Evolutionary conservation across 2,329 filamentous ascomycete species (phyloP), one percentile per base, ranked within the genome.

Genomic region (Botrytis fabae): DNA sequence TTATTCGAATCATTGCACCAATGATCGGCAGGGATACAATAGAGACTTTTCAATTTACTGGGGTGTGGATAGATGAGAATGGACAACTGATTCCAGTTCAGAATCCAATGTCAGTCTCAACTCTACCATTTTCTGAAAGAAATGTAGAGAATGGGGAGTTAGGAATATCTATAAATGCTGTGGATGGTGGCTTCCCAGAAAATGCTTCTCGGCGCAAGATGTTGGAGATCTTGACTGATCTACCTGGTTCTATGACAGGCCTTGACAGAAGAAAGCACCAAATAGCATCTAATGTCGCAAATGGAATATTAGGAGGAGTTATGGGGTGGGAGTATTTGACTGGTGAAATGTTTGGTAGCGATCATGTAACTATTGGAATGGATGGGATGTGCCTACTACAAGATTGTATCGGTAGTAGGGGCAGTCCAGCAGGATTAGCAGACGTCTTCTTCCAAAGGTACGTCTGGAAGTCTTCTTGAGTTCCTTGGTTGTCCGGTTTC

Each of bases 311-410:
- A 6, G 69, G 75, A 14, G 76, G 77, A 35, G 77, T 78, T 1
- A 80, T 78, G 74, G 80, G 80, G 6, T 82, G 81, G 81, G 81
- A 82, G 66, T 82, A 80, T 70, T 65, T 82, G 46, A 75, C 82
- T 1, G 80, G 80, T 51, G 81, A 82, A 68, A 81, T 82, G 81
- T 82, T 82, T 72, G 77, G 76, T 42, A 78, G 75, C 12, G 80
- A 82, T 73, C 81, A 82, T 75, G 77, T 79, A 44, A 76, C 76
- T 38, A 76, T 81, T 61, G 78, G 79, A 14, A 77, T 80, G 64
- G 79, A 81, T 70, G 81, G 80, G 0, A 82, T 82, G 80, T 82
- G 81, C 71, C 74, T 82, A 38, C 77, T 76, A 57, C 76, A 77
- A 69, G 75, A 80, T 44, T 82, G 81, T 72, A 78, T 81, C 51